Evolutionary conservation across 148 eudicot species (phyloP).

Genomic region (Bassia scoparia): DNA sequence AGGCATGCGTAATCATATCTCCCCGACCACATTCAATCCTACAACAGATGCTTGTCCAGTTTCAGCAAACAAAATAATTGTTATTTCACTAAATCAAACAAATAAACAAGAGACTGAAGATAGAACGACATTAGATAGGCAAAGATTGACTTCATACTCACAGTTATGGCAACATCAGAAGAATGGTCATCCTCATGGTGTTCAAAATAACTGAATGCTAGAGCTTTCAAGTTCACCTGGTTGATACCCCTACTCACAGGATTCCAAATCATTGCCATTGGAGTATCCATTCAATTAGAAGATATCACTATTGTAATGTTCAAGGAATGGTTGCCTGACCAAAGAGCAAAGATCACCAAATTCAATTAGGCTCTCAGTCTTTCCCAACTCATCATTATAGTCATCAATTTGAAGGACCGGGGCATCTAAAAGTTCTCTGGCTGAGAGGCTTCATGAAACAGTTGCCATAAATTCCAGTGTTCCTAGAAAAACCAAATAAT

Average conservation of each 20-base stretch:
- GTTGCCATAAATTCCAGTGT: constrained; percentile 88
- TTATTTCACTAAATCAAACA: too few relatives aligned
- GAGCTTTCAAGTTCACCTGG: constrained; percentile 40
- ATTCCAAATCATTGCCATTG: constrained; percentile 34
- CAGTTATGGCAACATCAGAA: constrained; percentile 48
- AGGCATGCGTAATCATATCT: too few relatives aligned
- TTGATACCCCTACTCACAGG: constrained; percentile 43
- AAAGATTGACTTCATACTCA: too few relatives aligned
- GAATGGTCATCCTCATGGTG: constrained; percentile 48
- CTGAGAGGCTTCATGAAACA: constrained; percentile 63
- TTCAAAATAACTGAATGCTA: constrained; percentile 56
- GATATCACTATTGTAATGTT: constrained; percentile 30
- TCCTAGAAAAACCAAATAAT: constrained; percentile 37
- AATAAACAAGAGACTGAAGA: too few relatives aligned
- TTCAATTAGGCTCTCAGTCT: constrained; percentile 37
- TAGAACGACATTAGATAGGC: too few relatives aligned
- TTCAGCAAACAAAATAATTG: too few relatives aligned
- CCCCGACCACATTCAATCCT: too few relatives aligned
- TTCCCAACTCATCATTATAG: constrained; percentile 36
- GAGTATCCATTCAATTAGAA: constrained; percentile 37
- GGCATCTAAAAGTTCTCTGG: constrained; percentile 67
- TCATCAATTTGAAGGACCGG: constrained; percentile 68
- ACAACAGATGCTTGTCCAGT: too few relatives aligned
- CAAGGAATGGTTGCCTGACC: constrained; percentile 38
- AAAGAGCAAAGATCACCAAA: constrained; percentile 32